Conservation (phyloP, 148 eudicot species). For the Polygonum aviculare region DNA sequence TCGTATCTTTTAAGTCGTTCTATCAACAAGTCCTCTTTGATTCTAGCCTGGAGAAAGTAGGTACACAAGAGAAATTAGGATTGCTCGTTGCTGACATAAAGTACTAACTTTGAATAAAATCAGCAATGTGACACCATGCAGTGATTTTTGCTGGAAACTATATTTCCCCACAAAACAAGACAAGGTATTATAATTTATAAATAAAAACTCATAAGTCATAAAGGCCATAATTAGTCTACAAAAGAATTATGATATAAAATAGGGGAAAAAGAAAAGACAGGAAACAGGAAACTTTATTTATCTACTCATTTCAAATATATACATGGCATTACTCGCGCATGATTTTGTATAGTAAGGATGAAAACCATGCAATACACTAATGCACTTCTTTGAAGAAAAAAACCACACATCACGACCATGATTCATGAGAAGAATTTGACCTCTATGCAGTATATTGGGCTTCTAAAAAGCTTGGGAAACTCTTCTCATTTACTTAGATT, state of each 20-base stretch:
- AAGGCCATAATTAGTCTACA: neutral
- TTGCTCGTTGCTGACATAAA: neutral
- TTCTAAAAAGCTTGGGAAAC: neutral
- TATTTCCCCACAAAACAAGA: neutral
- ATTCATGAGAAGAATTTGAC: neutral
- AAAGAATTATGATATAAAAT: neutral
- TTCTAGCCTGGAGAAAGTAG: constrained; percentile 50
- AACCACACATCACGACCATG: neutral
- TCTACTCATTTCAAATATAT: neutral
- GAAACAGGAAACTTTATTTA: neutral
- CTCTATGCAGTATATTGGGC: neutral
- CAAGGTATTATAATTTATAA: neutral
- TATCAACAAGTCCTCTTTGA: constrained; percentile 62
- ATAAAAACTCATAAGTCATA: neutral
- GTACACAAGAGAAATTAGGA: neutral
- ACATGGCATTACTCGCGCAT: neutral
- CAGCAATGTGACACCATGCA: neutral
- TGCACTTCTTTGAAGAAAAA: neutral
- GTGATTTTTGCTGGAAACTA: neutral
- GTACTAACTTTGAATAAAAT: neutral
- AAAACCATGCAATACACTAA: neutral
- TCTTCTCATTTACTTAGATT: constrained; percentile 3
- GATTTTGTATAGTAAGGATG: neutral
- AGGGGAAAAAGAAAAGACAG: neutral
- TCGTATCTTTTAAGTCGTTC: constrained; percentile 83